Conservation (phyloP, 2,329 filamentous ascomycete genomes). For the Aphanocladium album region DNA sequence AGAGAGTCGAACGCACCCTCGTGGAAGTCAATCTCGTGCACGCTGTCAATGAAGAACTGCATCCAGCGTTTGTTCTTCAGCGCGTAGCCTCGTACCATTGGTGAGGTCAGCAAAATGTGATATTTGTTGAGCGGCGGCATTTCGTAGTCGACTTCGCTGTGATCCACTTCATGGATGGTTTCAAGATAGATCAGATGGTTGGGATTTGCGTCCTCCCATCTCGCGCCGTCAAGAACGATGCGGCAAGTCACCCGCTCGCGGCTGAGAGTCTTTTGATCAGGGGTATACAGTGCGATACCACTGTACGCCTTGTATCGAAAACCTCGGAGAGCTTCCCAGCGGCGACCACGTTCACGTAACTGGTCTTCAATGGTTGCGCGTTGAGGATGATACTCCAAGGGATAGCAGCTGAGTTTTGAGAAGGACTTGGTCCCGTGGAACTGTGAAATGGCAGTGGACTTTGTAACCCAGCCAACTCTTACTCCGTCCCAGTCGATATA, state of each 20-base stretch:
- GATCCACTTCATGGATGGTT: conserved; percentile 54
- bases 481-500: conserved; percentile 90
- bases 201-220: conserved; percentile 77
- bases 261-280: conserved; percentile 69
- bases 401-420: conserved; percentile 69
- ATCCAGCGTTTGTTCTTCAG: conserved; percentile 89
- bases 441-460: conserved; percentile 61
- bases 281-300: conserved; percentile 59
- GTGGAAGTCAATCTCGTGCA: conserved; percentile 82
- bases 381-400: conserved; percentile 74
- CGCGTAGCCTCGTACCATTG: conserved; percentile 79
- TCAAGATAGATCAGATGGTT: conserved; percentile 75
- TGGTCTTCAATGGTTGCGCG: conserved; percentile 57
- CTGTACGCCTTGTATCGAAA: conserved; percentile 79
- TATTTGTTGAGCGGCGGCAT: conserved; percentile 67
- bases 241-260: conserved; percentile 40
- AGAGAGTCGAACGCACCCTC: conserved; percentile 75
- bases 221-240: conserved; percentile 80
- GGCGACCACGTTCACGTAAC: conserved; percentile 76
- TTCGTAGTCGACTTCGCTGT: conserved; percentile 32
- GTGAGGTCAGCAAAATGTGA: conserved; percentile 76
- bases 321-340: conserved; percentile 74
- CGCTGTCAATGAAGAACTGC: conserved; percentile 76
- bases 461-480: conserved; percentile 69
- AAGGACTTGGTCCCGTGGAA: conserved; percentile 84